phyloP scores from a whole-genome alignment of 2,329 filamentous ascomycete genomes.

The Colletotrichum eleusines region DNA sequence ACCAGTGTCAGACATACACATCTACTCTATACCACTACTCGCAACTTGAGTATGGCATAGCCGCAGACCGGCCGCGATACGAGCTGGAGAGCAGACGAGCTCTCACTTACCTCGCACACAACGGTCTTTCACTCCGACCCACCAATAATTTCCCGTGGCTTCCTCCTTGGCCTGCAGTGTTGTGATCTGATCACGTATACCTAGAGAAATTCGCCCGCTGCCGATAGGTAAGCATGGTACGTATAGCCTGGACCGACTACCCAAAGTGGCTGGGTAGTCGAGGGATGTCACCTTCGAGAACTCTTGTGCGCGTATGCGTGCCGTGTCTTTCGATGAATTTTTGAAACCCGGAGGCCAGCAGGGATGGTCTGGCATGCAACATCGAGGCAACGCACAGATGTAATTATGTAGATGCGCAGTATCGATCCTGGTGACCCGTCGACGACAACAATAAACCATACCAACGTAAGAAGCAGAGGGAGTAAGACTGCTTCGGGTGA shows the following conservation, averaged over 20 bases:
- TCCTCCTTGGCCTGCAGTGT: conserved; percentile 25
- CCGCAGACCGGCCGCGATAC: background rate
- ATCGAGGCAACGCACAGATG: conserved; percentile 8
- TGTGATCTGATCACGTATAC: conserved; percentile 12
- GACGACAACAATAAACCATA: background rate
- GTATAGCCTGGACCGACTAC: conserved; percentile 15
- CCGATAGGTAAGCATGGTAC: background rate
- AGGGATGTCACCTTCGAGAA: conserved; percentile 20
- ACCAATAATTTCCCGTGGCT: conserved; percentile 9
- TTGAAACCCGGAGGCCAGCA: conserved; percentile 10
- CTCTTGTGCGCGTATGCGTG: background rate
- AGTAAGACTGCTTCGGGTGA: background rate
- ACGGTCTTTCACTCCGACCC: background rate
- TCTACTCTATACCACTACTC: background rate
- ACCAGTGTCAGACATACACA: background rate
- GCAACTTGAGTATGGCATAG: background rate
- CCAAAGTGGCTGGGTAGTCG: conserved; percentile 12
- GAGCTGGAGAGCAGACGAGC: background rate
- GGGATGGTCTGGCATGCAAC: conserved; percentile 12
- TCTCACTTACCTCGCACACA: background rate
- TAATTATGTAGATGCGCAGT: conserved; percentile 7
- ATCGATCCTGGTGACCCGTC: conserved; percentile 12
- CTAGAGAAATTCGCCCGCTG: conserved; percentile 11
- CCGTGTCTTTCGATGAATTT: background rate
- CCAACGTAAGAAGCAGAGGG: background rate